Base-by-base conservation (phyloP, 1,284 basidiomycete genomes). In the Rhodotorula glutinis region DNA sequence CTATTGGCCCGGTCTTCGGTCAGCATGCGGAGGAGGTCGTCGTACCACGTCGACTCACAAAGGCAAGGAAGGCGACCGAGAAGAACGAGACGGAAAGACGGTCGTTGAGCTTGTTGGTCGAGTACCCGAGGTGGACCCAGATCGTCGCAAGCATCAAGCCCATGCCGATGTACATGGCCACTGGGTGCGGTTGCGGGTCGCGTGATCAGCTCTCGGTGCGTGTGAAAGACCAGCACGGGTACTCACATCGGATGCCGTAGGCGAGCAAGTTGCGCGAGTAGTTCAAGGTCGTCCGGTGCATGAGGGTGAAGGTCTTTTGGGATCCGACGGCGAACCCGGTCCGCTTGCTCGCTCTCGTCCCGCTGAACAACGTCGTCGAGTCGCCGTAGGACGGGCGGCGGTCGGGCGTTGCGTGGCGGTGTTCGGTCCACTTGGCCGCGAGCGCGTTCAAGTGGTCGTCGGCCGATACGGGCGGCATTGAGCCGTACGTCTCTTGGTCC, bases 21-120 rank as follows among this genome's bases (percentile, higher is more conserved):
- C n/a, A n/a, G n/a, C n/a, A n/a, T n/a, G n/a, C n/a, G n/a, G n/a
- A n/a, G n/a, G n/a, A n/a, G n/a, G n/a, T n/a, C n/a, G n/a, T n/a
- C n/a, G n/a, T n/a, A n/a, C n/a, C 38, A 17, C 10, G 49, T 1
- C 2, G 25, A 29, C 49, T 27, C 74, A 78, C 81, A 75, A 87
- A 87, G 13, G 82, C 82, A 7, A 87, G 76, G 77, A 87, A 87
- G 0, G 86, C 85, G 44, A 85, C 84, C 49, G 56, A 47, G 57
- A 68, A 71, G 59, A 74, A 74, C 73, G 43, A 71, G 2, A 78
- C 76, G 0, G 63, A 69, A 10, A 78, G 73, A 0, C 77, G 75
- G 58, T 78, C 77, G 61, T 78, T 76, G 70, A 83, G 79, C 67
- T 78, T 76, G 17, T 73, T 68, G 38, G 78, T 76, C 8, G 67